Evolutionary conservation across 345 rosid genomes (phyloP).

Genomic region (Toxicodendron radicans): DNA sequence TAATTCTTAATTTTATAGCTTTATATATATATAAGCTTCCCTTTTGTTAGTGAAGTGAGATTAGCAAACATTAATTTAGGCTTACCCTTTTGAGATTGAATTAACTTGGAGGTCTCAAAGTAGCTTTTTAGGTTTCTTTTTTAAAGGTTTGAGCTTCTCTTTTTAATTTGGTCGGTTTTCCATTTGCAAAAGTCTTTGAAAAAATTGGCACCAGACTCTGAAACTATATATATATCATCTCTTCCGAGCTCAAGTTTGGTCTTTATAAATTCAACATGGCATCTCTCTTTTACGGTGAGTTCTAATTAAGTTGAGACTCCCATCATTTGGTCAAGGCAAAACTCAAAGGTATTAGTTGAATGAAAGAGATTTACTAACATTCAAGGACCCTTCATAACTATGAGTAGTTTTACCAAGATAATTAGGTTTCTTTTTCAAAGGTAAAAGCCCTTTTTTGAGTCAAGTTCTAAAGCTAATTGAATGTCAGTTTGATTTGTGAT

Average conservation of each 20-base stretch:
- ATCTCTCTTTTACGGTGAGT: slow-evolving; percentile 9
- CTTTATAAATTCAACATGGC: slow-evolving; percentile 8
- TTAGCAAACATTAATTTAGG: background rate
- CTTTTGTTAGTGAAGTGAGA: background rate
- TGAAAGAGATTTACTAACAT: background rate
- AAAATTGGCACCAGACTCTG: background rate
- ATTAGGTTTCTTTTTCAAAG: slow-evolving; percentile 7
- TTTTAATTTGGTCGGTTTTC: slow-evolving; percentile 7
- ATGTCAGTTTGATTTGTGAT: no score
- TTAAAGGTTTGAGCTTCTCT: slow-evolving; percentile 9
- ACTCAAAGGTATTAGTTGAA: background rate
- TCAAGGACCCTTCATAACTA: background rate
- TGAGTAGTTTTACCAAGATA: background rate
- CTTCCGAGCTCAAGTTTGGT: background rate
- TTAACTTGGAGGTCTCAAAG: background rate
- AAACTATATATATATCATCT: background rate
- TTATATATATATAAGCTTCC: background rate
- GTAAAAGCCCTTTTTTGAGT: slow-evolving; percentile 2
- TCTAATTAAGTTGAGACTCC: background rate
- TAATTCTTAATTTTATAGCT: background rate
- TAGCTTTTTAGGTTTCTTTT: slow-evolving; percentile 9
- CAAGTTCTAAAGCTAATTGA: slow-evolving; percentile 10
- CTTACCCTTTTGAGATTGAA: background rate
- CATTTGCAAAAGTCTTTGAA: background rate
- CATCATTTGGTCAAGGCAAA: slow-evolving; percentile 17